Conservation (phyloP, 2,329 filamentous ascomycete genomes). For the Zelopaecilomyces penicillatus region DNA sequence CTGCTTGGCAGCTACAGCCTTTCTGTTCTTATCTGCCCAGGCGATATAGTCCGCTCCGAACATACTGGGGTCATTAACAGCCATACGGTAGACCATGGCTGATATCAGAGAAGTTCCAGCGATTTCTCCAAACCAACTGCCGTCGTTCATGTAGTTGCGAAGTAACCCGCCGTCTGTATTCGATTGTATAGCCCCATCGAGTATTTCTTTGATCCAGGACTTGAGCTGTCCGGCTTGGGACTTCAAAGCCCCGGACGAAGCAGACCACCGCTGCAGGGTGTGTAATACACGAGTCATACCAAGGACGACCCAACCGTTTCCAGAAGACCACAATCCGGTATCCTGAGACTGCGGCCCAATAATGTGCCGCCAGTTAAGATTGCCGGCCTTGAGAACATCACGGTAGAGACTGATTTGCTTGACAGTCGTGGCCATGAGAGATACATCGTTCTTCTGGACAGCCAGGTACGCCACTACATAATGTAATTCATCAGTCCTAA, state of each 20-base stretch:
- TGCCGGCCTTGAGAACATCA: slow-evolving; percentile 5
- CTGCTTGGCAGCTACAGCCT: slow-evolving; percentile 2
- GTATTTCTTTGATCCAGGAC: slow-evolving; percentile 11
- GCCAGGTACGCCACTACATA: background rate
- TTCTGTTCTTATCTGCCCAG: slow-evolving; percentile 8
- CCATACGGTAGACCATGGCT: slow-evolving; percentile 10
- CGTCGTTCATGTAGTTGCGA: slow-evolving; percentile 9
- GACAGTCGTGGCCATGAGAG: slow-evolving; percentile 4
- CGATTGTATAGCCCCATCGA: slow-evolving; percentile 7
- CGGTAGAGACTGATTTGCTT: slow-evolving; percentile 9
- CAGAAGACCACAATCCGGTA: slow-evolving; percentile 10
- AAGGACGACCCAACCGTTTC: slow-evolving; percentile 10
- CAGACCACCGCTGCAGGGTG: slow-evolving; percentile 10
- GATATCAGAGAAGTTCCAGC: slow-evolving; percentile 8
- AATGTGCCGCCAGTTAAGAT: slow-evolving; percentile 11
- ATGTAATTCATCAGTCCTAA: background rate
- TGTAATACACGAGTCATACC: slow-evolving; percentile 11
- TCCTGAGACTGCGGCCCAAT: slow-evolving; percentile 11
- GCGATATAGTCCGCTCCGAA: slow-evolving; percentile 8
- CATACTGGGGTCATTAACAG: slow-evolving; percentile 8
- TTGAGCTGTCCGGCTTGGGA: slow-evolving; percentile 5
- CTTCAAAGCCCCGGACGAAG: background rate
- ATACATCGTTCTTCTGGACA: slow-evolving; percentile 7
- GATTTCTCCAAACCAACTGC: slow-evolving; percentile 9
- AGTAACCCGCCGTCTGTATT: slow-evolving; percentile 5